Base-by-base conservation (phyloP, 2,329 filamentous ascomycete species). In the Seiridium unicorne region DNA sequence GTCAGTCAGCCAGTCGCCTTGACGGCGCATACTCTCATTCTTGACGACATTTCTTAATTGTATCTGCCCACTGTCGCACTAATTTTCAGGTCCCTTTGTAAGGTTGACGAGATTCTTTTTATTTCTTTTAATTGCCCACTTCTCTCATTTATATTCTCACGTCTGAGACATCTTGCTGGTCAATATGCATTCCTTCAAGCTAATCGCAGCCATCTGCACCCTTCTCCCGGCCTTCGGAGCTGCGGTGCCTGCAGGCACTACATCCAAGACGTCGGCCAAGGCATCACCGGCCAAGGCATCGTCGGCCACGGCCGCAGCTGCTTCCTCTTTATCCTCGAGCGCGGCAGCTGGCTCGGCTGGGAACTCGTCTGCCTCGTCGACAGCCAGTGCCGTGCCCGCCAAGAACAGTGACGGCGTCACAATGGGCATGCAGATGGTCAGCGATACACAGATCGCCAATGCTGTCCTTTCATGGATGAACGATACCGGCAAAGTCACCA, bases 401-500 rank as follows among this genome's bases (percentile, higher is more conserved):
- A 31, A 31, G 36, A 38, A 55, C 55, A 47, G 55, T 42, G 47
- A 47, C 32, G 55, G 44, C 46, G 46, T 61, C 7, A 57, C 58
- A 2, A 36, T 57, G 54, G 44, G 46, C 44, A 55, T 55, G 51
- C 35, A 53, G 36, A 36, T 42, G 42, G 47, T 55, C 26, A 64
- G 62, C 54, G 61, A 62, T 6, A 49, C 57, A 1, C 64, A 66
- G 57, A 51, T 66, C 34, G 60, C 53, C 57, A 66, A 66, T 42
- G 64, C 64, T 11, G 64, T 66, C 13, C 58, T 62, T 49, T 61
- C 64, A 7, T 66, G 64, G 64, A 58, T 59, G 61, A 60, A 61
- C 2, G 62, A 66, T 44, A 66, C 64, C 6, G 64, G 57, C 31
- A 66, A 66, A 57, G 64, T 66, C 35, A 63, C 62, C 38, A 65